Base-by-base conservation (phyloP, 371 early-diverging fungal genomes). In the Paraphysoderma sedebokerense region DNA sequence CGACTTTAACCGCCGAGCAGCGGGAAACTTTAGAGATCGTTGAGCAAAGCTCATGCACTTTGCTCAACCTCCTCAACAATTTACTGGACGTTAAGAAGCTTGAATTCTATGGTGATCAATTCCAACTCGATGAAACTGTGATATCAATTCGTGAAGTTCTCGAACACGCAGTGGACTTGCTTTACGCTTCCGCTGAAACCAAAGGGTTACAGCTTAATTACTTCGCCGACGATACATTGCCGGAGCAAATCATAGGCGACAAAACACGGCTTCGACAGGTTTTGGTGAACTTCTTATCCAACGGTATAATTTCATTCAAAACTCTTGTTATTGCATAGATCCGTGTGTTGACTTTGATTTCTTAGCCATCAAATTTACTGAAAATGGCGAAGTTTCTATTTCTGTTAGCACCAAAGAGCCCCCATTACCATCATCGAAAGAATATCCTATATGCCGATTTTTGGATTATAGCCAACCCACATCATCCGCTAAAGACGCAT, bases 291-390 rank as follows among this genome's bases (percentile, higher is more conserved):
- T 30, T 50, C 22, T 1, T 50, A 15, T 22, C 26, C 1, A 50
- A 50, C 24, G 49, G n/a, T n/a, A n/a, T n/a, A n/a, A n/a, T n/a
- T n/a, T n/a, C n/a, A n/a, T n/a, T n/a, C n/a, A n/a, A n/a, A n/a
- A n/a, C n/a, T n/a, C n/a, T n/a, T n/a, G n/a, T n/a, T n/a, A n/a
- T n/a, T n/a, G n/a, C n/a, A n/a, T n/a, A n/a, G n/a, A n/a, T n/a
- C n/a, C n/a, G n/a, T n/a, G n/a, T n/a, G n/a, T n/a, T n/a, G n/a
- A n/a, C n/a, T n/a, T n/a, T n/a, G n/a, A n/a, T n/a, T n/a, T n/a
- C n/a, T n/a, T n/a, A n/a, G n/a, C 50, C 13, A 28, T 38, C 28
- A 50, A 50, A 48, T 50, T 42, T 13, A 42, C 42, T 22, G 42
- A 42, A 31, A 28, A 42, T 6, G 42, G 42, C 42, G 42, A 42